Evolutionary conservation across 345 rosid genomes (phyloP).

Genomic region (Theobroma cacao): DNA sequence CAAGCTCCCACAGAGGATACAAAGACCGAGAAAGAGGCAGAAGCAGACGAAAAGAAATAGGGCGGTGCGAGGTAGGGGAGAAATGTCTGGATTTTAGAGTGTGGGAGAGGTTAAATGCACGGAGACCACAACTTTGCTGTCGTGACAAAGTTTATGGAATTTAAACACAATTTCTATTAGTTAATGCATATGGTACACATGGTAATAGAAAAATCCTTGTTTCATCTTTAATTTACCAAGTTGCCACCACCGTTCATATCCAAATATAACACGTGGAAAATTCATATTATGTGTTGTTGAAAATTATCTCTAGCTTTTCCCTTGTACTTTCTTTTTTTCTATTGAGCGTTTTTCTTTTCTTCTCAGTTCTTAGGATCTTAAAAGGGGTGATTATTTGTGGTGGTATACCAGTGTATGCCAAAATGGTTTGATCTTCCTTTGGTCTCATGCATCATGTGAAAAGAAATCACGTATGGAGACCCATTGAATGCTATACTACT

Average conservation of each 20-base stretch:
- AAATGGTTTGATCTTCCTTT: no score
- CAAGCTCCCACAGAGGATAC: not conserved
- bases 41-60: not conserved
- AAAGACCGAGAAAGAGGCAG: not conserved
- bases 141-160: not conserved
- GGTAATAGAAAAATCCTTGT: not conserved
- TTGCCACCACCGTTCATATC: not conserved
- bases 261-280: not conserved
- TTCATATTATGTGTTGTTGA: not conserved
- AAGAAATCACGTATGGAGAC: no score
- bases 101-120: slow-evolving; percentile 28
- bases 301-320: no score
- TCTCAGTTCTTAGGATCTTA: no score
- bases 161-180: not conserved
- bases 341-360: no score
- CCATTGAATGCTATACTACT: no score
- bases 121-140: slow-evolving; percentile 34
- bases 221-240: not conserved
- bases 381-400: no score
- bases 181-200: not conserved
- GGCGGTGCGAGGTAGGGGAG: not conserved
- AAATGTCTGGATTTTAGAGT: not conserved
- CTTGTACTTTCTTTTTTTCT: no score
- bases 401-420: no score
- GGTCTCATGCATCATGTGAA: no score